phyloP scores from a whole-genome alignment of 208 protist genomes.

The Phytomonas sp. region DNA sequence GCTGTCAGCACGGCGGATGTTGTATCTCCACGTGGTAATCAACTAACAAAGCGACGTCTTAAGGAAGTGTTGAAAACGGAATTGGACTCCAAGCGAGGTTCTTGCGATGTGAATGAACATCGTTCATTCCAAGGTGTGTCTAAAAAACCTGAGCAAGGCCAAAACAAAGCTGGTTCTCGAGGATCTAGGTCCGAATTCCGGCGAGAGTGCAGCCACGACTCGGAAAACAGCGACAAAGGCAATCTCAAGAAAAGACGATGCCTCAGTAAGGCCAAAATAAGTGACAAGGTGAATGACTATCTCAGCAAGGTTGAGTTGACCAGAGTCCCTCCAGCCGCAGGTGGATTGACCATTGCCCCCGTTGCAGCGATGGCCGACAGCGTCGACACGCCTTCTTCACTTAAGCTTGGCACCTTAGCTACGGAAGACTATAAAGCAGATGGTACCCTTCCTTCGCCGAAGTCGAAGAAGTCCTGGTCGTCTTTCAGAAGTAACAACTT shows the following conservation, averaged over 20 bases:
- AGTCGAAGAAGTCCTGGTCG: neutral
- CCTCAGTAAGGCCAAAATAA: neutral
- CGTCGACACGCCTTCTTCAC: neutral
- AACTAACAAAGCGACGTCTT: neutral
- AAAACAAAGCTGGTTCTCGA: neutral
- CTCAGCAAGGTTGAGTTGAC: neutral
- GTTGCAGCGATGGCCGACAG: neutral
- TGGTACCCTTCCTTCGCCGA: neutral
- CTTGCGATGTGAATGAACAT: neutral
- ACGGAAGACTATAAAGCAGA: neutral
- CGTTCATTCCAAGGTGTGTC: neutral
- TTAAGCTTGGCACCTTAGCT: neutral
- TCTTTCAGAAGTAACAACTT: neutral
- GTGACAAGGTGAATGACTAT: neutral
- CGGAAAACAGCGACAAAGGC: neutral
- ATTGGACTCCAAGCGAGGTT: neutral
- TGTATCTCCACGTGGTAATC: neutral
- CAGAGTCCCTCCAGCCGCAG: neutral
- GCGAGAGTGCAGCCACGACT: neutral
- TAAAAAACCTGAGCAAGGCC: neutral
- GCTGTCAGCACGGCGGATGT: neutral
- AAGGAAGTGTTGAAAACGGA: neutral
- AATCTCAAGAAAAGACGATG: neutral
- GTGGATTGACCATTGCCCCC: neutral
- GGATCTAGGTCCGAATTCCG: neutral